Percentiles rank a stretch among this genome's conserved stretches.
These are phyloP conservation scores for Citrullus mucosospermus DNA, from an alignment of 306 rosid genomes.

Conservation along the genomic window DNA sequence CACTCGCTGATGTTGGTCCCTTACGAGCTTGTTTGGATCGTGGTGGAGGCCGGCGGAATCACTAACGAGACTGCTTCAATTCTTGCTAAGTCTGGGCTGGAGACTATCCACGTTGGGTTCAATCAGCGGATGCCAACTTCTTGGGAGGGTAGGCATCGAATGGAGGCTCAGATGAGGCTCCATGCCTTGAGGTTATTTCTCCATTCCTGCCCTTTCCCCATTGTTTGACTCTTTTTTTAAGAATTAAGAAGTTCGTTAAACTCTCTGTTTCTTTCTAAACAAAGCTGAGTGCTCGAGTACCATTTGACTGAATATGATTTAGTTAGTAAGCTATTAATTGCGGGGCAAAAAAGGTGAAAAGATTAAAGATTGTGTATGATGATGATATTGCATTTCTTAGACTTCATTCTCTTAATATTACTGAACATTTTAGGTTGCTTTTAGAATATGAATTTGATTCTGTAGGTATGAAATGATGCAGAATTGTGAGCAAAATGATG, in stretches of 20 bases:
- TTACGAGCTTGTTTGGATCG: constrained; percentile 80
- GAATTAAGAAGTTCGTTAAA: not conserved
- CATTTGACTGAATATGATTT: not conserved
- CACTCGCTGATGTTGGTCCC: constrained; percentile 89
- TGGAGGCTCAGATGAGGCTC: constrained; percentile 80
- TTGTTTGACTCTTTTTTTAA: not conserved
- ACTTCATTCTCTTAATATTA: not conserved
- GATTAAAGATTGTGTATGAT: not conserved
- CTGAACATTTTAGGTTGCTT: constrained; percentile 6
- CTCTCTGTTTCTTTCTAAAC: not conserved
- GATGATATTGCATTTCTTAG: not conserved
- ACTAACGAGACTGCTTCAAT: constrained; percentile 80
- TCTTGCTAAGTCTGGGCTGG: constrained; percentile 51
- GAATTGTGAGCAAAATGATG: constrained; percentile 67
- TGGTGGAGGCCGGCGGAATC: constrained; percentile 85
- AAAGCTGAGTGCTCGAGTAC: not conserved
- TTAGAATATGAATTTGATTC: constrained; percentile 20
- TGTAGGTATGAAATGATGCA: constrained; percentile 32
- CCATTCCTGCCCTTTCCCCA: not conserved
- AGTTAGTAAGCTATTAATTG: not conserved
- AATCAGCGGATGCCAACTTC: constrained; percentile 52
- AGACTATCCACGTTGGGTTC: constrained; percentile 62
- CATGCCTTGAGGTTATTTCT: constrained; percentile 63
- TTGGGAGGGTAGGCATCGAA: constrained; percentile 75
- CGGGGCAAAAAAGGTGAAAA: not conserved